These are phyloP conservation scores for Lolium rigidum DNA, from an alignment of 176 grass and related monocot species.

Conservation along the genomic window DNA sequence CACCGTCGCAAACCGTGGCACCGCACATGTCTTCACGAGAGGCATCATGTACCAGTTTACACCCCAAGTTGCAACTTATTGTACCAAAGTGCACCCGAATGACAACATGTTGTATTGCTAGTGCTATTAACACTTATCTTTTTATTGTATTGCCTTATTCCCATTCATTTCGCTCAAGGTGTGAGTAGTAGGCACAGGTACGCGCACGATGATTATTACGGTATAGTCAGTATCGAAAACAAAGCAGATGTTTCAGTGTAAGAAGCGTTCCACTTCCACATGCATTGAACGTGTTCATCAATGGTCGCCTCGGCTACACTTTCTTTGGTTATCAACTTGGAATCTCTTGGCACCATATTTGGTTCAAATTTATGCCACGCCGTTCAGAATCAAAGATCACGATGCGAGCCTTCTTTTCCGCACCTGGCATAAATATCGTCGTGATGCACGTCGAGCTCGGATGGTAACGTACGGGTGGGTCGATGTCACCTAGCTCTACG, in stretches of 20 bases:
- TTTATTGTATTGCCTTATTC: too few relatives aligned
- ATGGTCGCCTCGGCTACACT: not conserved
- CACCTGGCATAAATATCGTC: not conserved
- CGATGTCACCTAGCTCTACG: not conserved
- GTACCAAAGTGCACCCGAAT: too few relatives aligned
- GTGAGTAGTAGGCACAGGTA: too few relatives aligned
- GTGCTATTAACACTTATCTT: too few relatives aligned
- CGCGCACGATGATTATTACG: too few relatives aligned
- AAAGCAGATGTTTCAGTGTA: not conserved
- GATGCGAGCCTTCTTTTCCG: not conserved
- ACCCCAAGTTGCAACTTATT: too few relatives aligned
- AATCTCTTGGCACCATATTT: not conserved
- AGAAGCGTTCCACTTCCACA: not conserved
- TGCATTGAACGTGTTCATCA: not conserved
- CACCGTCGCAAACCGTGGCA: too few relatives aligned
- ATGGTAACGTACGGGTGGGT: not conserved
- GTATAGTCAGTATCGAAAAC: too few relatives aligned
- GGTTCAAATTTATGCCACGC: not conserved
- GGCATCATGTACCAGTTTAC: too few relatives aligned
- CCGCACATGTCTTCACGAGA: too few relatives aligned
- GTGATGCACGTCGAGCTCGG: constrained; percentile 7
- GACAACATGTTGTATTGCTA: too few relatives aligned
- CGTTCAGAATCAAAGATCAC: not conserved
- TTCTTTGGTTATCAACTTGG: not conserved
- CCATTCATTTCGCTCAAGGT: too few relatives aligned